Percentiles rank a stretch among this genome's conserved stretches.
Conservation (phyloP, 2,329 filamentous ascomycete species). For the Ascochyta viciae-villosae region DNA sequence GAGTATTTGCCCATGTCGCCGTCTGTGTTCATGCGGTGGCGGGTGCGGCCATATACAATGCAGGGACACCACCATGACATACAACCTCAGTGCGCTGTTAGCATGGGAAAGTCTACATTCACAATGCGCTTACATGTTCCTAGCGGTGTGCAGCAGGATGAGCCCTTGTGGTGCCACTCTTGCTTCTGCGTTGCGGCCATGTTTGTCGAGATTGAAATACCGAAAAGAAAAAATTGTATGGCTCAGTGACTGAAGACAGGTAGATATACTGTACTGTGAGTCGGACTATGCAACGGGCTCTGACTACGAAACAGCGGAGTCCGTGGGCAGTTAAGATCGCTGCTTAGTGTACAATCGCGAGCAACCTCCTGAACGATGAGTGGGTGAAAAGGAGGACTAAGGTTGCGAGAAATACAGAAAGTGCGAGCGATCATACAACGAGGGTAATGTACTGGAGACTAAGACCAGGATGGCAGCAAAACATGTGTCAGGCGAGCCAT, state of each 20-base stretch:
- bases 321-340: background rate
- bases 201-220: background rate
- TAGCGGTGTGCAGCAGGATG: slow-evolving; percentile 40
- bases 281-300: slow-evolving; percentile 8
- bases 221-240: background rate
- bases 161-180: slow-evolving; percentile 41
- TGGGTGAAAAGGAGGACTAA: background rate
- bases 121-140: slow-evolving; percentile 32
- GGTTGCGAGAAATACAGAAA: background rate
- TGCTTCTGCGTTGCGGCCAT: slow-evolving; percentile 35
- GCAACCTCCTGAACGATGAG: background rate
- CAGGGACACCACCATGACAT: slow-evolving; percentile 46
- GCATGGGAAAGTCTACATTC: background rate
- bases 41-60: slow-evolving; percentile 40
- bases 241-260: too few relatives aligned
- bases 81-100: slow-evolving; percentile 29
- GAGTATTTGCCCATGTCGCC: slow-evolving; percentile 38
- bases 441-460: background rate
- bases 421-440: background rate
- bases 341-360: background rate
- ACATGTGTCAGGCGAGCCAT: background rate
- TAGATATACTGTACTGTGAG: background rate
- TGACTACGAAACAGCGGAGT: slow-evolving; percentile 1
- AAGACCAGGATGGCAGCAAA: background rate
- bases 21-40: slow-evolving; percentile 39